Conservation (phyloP, 306 rosid genomes). For the Dalbergia oliveri region DNA sequence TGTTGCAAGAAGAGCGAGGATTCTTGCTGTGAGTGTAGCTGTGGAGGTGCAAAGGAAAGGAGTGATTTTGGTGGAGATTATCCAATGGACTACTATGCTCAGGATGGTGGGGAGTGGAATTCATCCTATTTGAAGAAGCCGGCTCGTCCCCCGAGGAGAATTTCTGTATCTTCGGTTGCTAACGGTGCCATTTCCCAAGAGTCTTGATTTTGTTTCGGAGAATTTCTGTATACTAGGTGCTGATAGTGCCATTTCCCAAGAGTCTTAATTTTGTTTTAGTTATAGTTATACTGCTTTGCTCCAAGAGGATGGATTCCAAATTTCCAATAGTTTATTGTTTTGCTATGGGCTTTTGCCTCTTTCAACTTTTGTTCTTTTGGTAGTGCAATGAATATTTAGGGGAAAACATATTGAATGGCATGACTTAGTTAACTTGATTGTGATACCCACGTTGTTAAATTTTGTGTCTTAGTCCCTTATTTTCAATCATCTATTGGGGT, state of each 20-base stretch:
- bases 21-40: slow-evolving; percentile 38
- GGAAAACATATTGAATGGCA: no score
- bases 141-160: slow-evolving; percentile 60
- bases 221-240: slow-evolving; percentile 45
- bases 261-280: slow-evolving; percentile 16
- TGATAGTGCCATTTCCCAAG: slow-evolving; percentile 33
- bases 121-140: slow-evolving; percentile 75
- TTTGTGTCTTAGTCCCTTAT: no score
- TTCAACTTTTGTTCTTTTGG: no score
- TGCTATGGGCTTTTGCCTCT: no score
- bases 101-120: slow-evolving; percentile 95
- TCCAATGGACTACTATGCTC: slow-evolving; percentile 95
- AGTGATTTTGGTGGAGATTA: slow-evolving; percentile 71
- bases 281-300: no score
- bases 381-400: no score
- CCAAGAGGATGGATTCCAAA: no score
- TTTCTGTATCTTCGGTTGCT: slow-evolving; percentile 43
- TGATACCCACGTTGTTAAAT: no score
- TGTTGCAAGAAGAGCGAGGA: slow-evolving; percentile 43
- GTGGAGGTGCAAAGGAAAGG: slow-evolving; percentile 32
- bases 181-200: slow-evolving; percentile 32
- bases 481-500: no score
- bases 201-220: slow-evolving; percentile 43
- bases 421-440: no score
- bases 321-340: no score